phyloP scores from a whole-genome alignment of 768 basidiomycete genomes.

The Suillus spraguei region DNA sequence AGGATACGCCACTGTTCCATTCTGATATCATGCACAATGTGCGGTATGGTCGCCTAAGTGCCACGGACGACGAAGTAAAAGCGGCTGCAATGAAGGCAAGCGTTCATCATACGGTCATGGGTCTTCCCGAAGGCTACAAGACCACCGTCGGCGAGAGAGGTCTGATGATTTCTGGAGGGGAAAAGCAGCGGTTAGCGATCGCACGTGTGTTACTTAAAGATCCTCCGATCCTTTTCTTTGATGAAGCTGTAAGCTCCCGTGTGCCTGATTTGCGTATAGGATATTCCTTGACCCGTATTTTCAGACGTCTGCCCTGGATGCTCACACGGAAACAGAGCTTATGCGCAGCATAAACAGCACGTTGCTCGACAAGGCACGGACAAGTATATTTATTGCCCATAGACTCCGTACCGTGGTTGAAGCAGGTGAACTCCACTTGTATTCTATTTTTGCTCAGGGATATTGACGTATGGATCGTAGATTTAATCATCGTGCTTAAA shows the following conservation, averaged over 20 bases:
- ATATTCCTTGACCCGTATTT: conserved; percentile 7
- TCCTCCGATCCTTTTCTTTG: conserved; percentile 95
- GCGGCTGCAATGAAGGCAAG: conserved; percentile 86
- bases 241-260: conserved; percentile 82
- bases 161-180: conserved; percentile 97
- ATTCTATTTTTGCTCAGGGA: conserved; percentile 1
- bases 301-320: conserved; percentile 94
- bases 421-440: conserved; percentile 56
- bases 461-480: conserved; percentile 37
- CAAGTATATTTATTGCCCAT: conserved; percentile 97
- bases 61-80: conserved; percentile 87
- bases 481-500: conserved; percentile 90
- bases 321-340: conserved; percentile 91
- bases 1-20: conserved; percentile 98
- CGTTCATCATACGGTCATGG: conserved; percentile 78
- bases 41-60: conserved; percentile 86
- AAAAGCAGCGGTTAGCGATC: conserved; percentile 96
- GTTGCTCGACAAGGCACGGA: conserved; percentile 75
- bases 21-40: conserved; percentile 95
- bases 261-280: conserved; percentile 8
- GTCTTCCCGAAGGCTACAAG: conserved; percentile 81
- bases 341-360: conserved; percentile 92
- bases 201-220: conserved; percentile 93
- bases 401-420: conserved; percentile 87
- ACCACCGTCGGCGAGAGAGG: conserved; percentile 97